Evolutionary conservation across 2,329 filamentous ascomycete species (phyloP), one percentile per base, ranked within the genome.

Genomic region (Epicoccum nigrum): DNA sequence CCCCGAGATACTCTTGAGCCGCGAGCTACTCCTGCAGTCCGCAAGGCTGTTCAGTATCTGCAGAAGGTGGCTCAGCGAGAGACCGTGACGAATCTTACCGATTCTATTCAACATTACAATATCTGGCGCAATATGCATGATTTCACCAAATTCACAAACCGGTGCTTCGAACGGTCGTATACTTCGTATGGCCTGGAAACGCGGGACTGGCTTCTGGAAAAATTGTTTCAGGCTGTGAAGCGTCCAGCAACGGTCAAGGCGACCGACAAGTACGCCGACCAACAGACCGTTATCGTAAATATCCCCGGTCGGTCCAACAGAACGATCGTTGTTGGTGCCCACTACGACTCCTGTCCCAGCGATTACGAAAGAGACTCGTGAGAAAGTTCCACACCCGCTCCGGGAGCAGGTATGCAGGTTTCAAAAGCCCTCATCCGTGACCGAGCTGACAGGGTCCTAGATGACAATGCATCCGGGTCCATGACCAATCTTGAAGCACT

Each of bases 401-500:
- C 23, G 23, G 23, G 23, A 25, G 3, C 23, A 25, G 23, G 23
- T 25, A 9, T 6, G 23, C 3, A 25, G 23, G 23, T 25, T 25
- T 25, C 6, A n/a, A n/a, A n/a, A n/a, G n/a, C n/a, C n/a, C n/a
- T n/a, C n/a, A n/a, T n/a, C n/a, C n/a, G n/a, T n/a, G n/a, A 25
- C 9, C 23, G 23, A 25, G 23, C 23, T 25, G 23, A 25, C 23
- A 25, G 6, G 9, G n/a, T n/a, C 23, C 9, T 25, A 41, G 23
- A 97, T 63, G 92, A 97, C 63, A 92, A 96, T 69, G 92, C 91
- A 58, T 91, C 87, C 61, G 91, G 91, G 51, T 92, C 90, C 2
- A 90, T 97, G 27, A 97, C 92, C 17, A 97, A 95, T 62, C 83
- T 97, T 45, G 92, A 97, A 76, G 23, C 23, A 9, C 23, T 4